These are phyloP conservation scores for Penicillium paradoxum DNA, from an alignment of 495 filamentous ascomycete genomes.

Conservation along the genomic window DNA sequence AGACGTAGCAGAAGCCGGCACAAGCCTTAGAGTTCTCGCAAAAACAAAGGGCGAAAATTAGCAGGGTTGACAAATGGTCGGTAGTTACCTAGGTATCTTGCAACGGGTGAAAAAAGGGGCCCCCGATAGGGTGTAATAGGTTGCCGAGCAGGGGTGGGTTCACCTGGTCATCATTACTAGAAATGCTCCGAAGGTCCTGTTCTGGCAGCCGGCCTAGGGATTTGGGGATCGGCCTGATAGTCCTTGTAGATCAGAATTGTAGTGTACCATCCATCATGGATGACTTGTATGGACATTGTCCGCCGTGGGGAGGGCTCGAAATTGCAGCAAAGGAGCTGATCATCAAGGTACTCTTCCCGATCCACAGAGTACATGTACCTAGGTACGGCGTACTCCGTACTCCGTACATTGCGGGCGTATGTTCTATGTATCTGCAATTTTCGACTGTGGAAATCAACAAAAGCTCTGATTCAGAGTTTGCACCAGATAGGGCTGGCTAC, in stretches of 20 bases:
- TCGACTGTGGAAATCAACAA: constrained; percentile 6
- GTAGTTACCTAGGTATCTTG: constrained; percentile 5
- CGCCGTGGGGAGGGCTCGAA: neutral
- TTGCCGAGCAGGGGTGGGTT: constrained; percentile 12
- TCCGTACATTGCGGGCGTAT: too few species aligned
- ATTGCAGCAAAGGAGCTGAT: neutral
- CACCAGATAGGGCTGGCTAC: constrained; percentile 6
- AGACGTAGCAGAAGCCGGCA: neutral
- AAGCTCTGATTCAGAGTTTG: constrained; percentile 2
- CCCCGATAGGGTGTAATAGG: constrained; percentile 13
- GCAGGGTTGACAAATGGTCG: constrained; percentile 16
- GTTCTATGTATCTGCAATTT: neutral
- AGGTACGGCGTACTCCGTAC: neutral
- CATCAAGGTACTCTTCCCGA: neutral
- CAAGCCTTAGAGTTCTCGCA: neutral
- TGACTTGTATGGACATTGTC: neutral
- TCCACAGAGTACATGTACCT: too few species aligned
- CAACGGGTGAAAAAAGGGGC: constrained; percentile 23
- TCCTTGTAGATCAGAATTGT: neutral
- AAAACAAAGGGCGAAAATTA: constrained; percentile 7
- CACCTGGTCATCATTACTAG: constrained; percentile 26
- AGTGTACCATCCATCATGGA: neutral
- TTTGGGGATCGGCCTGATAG: constrained; percentile 4
- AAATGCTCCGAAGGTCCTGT: constrained; percentile 21
- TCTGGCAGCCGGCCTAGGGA: constrained; percentile 10